phyloP scores from a whole-genome alignment of 305 asterid species.

The Stenogyne calaminthoides region DNA sequence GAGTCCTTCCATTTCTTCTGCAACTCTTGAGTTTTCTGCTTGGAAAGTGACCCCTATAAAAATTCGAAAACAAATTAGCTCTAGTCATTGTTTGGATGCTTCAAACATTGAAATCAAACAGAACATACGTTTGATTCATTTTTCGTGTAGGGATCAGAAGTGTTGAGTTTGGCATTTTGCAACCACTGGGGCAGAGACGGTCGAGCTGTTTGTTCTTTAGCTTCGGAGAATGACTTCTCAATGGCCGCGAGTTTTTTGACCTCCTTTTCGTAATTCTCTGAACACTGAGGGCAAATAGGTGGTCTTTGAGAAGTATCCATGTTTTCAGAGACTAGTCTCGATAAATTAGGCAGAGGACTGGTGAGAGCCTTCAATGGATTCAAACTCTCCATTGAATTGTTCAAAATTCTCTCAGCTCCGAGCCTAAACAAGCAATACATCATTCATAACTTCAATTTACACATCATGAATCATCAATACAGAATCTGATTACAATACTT shows the following conservation, averaged over 20 bases:
- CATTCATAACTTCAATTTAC: not conserved
- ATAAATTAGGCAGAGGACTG: constrained; percentile 34
- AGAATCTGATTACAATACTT: not conserved
- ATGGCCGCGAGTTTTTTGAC: constrained; percentile 46
- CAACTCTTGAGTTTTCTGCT: constrained; percentile 67
- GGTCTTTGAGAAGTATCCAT: constrained; percentile 35
- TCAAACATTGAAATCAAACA: not conserved
- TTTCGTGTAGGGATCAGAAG: constrained; percentile 39
- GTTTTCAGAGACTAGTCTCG: constrained; percentile 48
- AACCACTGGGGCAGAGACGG: constrained; percentile 74
- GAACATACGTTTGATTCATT: constrained; percentile 49
- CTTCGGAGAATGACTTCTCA: constrained; percentile 57
- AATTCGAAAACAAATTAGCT: constrained; percentile 14
- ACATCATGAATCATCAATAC: not conserved
- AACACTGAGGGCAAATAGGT: constrained; percentile 52
- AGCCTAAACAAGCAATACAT: constrained; percentile 45
- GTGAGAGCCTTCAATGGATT: constrained; percentile 49
- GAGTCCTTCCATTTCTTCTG: constrained; percentile 78
- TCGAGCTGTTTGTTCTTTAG: constrained; percentile 42
- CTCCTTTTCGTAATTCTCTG: constrained; percentile 56
- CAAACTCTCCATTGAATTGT: constrained; percentile 45
- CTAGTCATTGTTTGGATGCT: not conserved
- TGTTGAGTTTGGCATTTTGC: constrained; percentile 66
- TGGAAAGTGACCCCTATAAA: constrained; percentile 51
- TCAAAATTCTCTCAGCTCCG: constrained; percentile 56